Conservation (phyloP, 176 grass and related monocot species). For the Tuctoria greenei region DNA sequence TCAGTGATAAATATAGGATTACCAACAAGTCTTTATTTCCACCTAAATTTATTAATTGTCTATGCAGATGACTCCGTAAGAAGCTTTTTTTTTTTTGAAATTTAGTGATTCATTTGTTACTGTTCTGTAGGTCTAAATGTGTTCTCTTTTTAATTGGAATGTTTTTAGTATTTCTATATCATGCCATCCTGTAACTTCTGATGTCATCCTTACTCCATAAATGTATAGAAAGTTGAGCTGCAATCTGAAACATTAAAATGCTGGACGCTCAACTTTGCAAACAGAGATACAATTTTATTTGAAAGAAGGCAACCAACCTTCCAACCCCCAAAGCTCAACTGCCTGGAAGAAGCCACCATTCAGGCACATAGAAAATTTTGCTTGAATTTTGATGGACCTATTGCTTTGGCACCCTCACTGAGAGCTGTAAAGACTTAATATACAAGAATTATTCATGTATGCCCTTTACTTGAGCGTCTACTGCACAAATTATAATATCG, state of each 20-base stretch:
- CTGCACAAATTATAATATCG: conserved; percentile 4
- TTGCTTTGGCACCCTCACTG: no score
- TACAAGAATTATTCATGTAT: no score
- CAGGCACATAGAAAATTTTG: background rate
- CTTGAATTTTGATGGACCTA: no score
- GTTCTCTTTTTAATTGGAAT: background rate
- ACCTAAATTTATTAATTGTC: background rate
- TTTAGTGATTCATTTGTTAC: background rate
- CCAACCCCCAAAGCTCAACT: background rate
- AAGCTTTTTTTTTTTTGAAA: no score
- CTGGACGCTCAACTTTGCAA: background rate
- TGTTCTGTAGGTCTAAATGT: background rate
- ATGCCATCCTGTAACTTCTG: background rate
- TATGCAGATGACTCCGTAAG: background rate
- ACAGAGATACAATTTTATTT: background rate
- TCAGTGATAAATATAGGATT: background rate
- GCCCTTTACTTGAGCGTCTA: no score
- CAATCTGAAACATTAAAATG: background rate
- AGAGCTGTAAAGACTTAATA: no score
- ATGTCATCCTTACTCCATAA: background rate
- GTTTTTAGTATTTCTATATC: background rate
- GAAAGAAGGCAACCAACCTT: background rate
- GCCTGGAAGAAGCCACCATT: no score
- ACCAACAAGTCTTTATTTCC: background rate
- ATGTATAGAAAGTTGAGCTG: background rate